These are phyloP conservation scores for Trametes cubensis DNA, from an alignment of 768 basidiomycete species.

Conservation along the genomic window DNA sequence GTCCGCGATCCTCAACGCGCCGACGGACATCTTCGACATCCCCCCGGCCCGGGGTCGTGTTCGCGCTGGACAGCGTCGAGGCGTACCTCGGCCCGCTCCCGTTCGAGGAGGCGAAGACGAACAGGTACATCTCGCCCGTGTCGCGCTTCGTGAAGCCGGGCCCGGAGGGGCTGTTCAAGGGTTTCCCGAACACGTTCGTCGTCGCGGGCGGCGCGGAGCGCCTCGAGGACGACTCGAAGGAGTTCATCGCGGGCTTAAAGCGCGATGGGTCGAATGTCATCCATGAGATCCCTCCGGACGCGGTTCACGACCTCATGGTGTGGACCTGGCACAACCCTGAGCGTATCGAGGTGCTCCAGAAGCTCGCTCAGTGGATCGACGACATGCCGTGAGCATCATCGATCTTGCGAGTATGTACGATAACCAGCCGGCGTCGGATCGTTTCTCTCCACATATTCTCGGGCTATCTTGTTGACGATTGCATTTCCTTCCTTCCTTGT, in stretches of 20 bases:
- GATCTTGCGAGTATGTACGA: too few species aligned
- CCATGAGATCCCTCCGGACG: slow-evolving; percentile 54
- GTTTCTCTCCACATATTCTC: too few species aligned
- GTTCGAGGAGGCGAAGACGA: slow-evolving; percentile 45
- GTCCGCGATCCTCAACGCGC: slow-evolving; percentile 25
- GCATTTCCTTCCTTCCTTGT: too few species aligned
- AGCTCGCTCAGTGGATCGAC: slow-evolving; percentile 26
- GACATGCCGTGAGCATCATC: too few species aligned
- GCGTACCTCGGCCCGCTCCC: slow-evolving; percentile 55
- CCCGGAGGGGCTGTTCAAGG: slow-evolving; percentile 46
- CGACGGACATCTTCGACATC: slow-evolving; percentile 32
- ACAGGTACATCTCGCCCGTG: slow-evolving; percentile 63
- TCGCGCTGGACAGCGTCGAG: slow-evolving; percentile 37
- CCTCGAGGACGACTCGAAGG: slow-evolving; percentile 52
- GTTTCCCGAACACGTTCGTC: slow-evolving; percentile 69
- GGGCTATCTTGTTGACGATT: too few species aligned
- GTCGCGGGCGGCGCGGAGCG: slow-evolving; percentile 59
- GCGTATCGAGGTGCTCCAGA: slow-evolving; percentile 28
- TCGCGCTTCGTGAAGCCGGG: slow-evolving; percentile 40
- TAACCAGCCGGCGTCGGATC: too few species aligned
- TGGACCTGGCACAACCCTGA: slow-evolving; percentile 35
- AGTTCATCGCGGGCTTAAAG: slow-evolving; percentile 51
- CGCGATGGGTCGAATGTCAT: slow-evolving; percentile 52
- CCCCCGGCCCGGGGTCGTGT: slow-evolving; percentile 18
- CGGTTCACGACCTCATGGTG: slow-evolving; percentile 37